Evolutionary conservation across 306 rosid species (phyloP).

Genomic region (Cercis canadensis): DNA sequence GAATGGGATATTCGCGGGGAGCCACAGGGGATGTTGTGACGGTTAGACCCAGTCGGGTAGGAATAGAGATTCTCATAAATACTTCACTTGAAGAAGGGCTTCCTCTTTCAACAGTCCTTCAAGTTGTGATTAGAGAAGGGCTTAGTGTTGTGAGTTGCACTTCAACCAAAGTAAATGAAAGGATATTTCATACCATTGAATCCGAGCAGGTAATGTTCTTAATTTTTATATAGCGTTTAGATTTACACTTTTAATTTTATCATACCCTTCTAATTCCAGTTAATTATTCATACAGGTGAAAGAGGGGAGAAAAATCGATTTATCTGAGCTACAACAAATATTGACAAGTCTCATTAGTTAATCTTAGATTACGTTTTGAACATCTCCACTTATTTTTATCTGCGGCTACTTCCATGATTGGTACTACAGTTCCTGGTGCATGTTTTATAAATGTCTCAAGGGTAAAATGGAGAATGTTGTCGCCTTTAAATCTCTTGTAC

Average conservation of each 20-base stretch:
- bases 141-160: slow-evolving; percentile 42
- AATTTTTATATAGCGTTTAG: not conserved
- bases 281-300: slow-evolving; percentile 28
- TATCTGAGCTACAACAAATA: slow-evolving; percentile 34
- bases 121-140: slow-evolving; percentile 41
- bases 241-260: not conserved
- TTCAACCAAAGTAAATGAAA: slow-evolving; percentile 40
- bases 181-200: slow-evolving; percentile 45
- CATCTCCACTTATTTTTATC: no score
- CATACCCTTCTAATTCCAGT: not conserved
- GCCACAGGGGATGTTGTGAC: not conserved
- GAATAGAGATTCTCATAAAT: slow-evolving; percentile 47
- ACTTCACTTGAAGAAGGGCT: slow-evolving; percentile 38
- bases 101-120: slow-evolving; percentile 45
- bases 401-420: no score
- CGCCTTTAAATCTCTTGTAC: no score
- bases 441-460: no score
- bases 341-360: slow-evolving; percentile 1
- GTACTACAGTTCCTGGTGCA: no score
- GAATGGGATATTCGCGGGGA: not conserved
- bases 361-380: no score
- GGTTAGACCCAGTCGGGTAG: slow-evolving; percentile 28
- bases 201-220: slow-evolving; percentile 37
- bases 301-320: slow-evolving; percentile 32
- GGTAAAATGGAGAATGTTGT: no score